A percentile compares a stretch with the other conserved stretches of the same genome.
phyloP scores from a whole-genome alignment of 768 basidiomycete genomes.

The Suillus weaverae region DNA sequence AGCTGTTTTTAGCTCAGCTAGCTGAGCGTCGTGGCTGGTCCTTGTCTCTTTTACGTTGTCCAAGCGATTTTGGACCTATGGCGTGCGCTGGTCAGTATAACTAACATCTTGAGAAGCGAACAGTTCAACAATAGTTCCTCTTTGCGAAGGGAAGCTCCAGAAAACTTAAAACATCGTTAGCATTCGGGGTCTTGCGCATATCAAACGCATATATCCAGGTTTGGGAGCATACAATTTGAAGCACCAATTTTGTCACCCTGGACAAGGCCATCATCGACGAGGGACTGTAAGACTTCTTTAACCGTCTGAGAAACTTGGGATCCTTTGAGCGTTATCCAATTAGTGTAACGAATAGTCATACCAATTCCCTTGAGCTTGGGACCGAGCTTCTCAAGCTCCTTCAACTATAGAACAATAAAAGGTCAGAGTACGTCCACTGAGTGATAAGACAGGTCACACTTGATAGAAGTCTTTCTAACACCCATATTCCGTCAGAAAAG shows the following conservation, averaged over 20 bases:
- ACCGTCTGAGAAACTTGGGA: slow-evolving; percentile 80
- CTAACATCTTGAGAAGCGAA: slow-evolving; percentile 7
- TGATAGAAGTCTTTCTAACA: slow-evolving; percentile 82
- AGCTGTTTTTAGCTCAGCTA: slow-evolving; percentile 46
- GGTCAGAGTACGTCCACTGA: background rate
- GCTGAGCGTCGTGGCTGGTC: slow-evolving; percentile 42
- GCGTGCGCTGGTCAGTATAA: background rate
- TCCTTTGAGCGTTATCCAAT: background rate
- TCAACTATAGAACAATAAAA: slow-evolving; percentile 50
- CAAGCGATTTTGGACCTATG: slow-evolving; percentile 59
- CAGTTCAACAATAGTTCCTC: slow-evolving; percentile 63
- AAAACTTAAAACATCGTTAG: slow-evolving; percentile 56
- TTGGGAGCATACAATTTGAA: slow-evolving; percentile 68
- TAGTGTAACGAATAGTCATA: slow-evolving; percentile 30
- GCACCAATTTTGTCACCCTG: slow-evolving; percentile 92
- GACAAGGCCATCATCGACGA: slow-evolving; percentile 86
- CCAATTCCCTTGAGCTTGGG: slow-evolving; percentile 92
- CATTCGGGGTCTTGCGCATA: slow-evolving; percentile 10
- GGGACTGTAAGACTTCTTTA: slow-evolving; percentile 86
- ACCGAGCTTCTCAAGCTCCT: slow-evolving; percentile 88
- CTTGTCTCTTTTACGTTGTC: slow-evolving; percentile 49
- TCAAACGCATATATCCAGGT: slow-evolving; percentile 23
- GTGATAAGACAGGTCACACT: slow-evolving; percentile 30
- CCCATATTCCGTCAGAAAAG: slow-evolving; percentile 4
- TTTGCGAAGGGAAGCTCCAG: slow-evolving; percentile 94